Conservation (phyloP, 768 basidiomycete genomes). For the Mycena albidolilacea region DNA sequence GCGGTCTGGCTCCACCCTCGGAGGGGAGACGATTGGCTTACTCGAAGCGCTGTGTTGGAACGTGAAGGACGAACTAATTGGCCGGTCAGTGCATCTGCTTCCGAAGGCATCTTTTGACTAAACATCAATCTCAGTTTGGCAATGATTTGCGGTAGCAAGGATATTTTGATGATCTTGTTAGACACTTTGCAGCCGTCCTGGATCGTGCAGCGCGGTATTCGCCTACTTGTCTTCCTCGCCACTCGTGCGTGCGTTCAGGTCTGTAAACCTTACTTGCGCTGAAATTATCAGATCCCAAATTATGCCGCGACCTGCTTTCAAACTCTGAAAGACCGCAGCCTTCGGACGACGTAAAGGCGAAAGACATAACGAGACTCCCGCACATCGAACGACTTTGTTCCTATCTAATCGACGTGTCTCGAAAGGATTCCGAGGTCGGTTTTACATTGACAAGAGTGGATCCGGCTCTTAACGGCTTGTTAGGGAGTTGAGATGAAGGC, state of each 20-base stretch:
- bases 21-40: constrained; percentile 59
- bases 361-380: constrained; percentile 51
- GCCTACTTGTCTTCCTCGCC: constrained; percentile 68
- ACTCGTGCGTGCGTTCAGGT: constrained; percentile 59
- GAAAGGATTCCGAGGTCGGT: constrained; percentile 59
- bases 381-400: constrained; percentile 67
- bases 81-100: constrained; percentile 49
- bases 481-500: constrained; percentile 47
- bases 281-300: constrained; percentile 53
- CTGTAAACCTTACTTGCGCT: constrained; percentile 14
- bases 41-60: constrained; percentile 70
- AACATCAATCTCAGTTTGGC: constrained; percentile 32
- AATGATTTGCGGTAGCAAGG: constrained; percentile 53
- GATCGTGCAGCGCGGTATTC: constrained; percentile 63
- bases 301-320: constrained; percentile 62
- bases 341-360: constrained; percentile 39
- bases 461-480: constrained; percentile 1
- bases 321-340: constrained; percentile 46
- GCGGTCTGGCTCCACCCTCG: constrained; percentile 52
- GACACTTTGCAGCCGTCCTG: constrained; percentile 65
- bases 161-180: constrained; percentile 64
- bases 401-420: constrained; percentile 60
- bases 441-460: not conserved
- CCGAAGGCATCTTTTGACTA: not conserved
- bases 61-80: constrained; percentile 58